Evolutionary conservation across 2,329 filamentous ascomycete genomes (phyloP).

Genomic region (Tothia fuscella): DNA sequence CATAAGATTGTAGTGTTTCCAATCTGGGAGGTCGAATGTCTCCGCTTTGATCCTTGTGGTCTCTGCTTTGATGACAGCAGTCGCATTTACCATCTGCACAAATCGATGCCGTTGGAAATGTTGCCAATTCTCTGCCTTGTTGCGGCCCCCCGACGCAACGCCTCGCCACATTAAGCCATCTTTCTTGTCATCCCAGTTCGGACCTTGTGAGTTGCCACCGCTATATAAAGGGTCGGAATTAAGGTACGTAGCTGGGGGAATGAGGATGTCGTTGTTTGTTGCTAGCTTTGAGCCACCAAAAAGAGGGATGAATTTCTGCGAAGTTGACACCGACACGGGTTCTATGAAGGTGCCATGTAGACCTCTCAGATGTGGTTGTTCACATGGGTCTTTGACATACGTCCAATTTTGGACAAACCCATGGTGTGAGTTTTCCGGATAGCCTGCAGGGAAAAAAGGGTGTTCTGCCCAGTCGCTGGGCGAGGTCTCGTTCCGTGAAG

Average conservation of each 20-base stretch:
- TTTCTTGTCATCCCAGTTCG: slow-evolving; percentile 31
- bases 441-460: slow-evolving; percentile 21
- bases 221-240: slow-evolving; percentile 31
- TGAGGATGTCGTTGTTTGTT: slow-evolving; percentile 40
- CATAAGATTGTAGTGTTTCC: slow-evolving; percentile 27
- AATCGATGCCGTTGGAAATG: slow-evolving; percentile 67
- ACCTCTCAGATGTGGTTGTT: slow-evolving; percentile 32
- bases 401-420: slow-evolving; percentile 39
- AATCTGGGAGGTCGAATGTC: slow-evolving; percentile 28
- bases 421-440: slow-evolving; percentile 23
- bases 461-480: slow-evolving; percentile 27
- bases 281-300: slow-evolving; percentile 39
- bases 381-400: slow-evolving; percentile 32
- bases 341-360: slow-evolving; percentile 38
- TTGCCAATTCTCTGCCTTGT: slow-evolving; percentile 48
- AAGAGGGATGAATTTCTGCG: slow-evolving; percentile 33
- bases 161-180: slow-evolving; percentile 36
- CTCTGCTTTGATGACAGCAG: slow-evolving; percentile 42
- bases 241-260: slow-evolving; percentile 40
- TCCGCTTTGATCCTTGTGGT: slow-evolving; percentile 19
- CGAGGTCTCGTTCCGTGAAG: slow-evolving; percentile 22
- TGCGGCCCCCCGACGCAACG: slow-evolving; percentile 34
- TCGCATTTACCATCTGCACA: slow-evolving; percentile 59
- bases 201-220: slow-evolving; percentile 24
- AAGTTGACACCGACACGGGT: slow-evolving; percentile 34